phyloP scores from a whole-genome alignment of 1,284 basidiomycete species.

The Phellopilus nigrolimitatus region DNA sequence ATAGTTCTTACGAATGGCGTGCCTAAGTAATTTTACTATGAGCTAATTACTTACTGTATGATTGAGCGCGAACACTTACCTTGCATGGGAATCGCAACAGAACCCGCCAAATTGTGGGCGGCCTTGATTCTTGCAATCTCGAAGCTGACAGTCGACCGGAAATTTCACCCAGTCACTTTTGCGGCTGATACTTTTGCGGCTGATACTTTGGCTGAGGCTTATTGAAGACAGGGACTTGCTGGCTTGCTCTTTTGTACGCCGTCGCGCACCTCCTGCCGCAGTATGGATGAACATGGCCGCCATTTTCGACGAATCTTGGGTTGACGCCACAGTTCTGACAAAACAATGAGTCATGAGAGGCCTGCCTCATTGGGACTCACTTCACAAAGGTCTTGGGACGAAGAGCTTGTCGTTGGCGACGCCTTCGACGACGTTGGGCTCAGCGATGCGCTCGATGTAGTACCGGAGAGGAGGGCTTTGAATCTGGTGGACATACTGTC shows the following conservation, averaged over 20 bases:
- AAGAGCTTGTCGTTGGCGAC: neutral
- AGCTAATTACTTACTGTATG: neutral
- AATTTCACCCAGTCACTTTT: constrained; percentile 3
- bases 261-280: constrained; percentile 55
- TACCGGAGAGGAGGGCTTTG: neutral
- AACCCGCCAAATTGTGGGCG: constrained; percentile 44
- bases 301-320: constrained; percentile 51
- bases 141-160: neutral
- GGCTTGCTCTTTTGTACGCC: constrained; percentile 1
- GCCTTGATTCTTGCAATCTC: constrained; percentile 2
- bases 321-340: constrained; percentile 50
- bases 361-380: constrained; percentile 26
- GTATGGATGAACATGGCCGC: constrained; percentile 50
- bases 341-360: neutral
- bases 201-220: constrained; percentile 30
- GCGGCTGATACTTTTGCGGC: constrained; percentile 24
- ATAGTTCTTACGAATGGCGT: constrained; percentile 44
- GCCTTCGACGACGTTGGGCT: neutral
- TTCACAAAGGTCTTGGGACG: constrained; percentile 40
- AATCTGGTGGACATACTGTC: neutral
- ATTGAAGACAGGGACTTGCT: constrained; percentile 5
- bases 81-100: constrained; percentile 53
- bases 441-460: constrained; percentile 1
- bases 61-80: constrained; percentile 31
- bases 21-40: constrained; percentile 37